Percentiles rank a stretch among this genome's conserved stretches.
phyloP scores from a whole-genome alignment of 2,329 filamentous ascomycete genomes.

The Lecanoromycetidae sp. region DNA sequence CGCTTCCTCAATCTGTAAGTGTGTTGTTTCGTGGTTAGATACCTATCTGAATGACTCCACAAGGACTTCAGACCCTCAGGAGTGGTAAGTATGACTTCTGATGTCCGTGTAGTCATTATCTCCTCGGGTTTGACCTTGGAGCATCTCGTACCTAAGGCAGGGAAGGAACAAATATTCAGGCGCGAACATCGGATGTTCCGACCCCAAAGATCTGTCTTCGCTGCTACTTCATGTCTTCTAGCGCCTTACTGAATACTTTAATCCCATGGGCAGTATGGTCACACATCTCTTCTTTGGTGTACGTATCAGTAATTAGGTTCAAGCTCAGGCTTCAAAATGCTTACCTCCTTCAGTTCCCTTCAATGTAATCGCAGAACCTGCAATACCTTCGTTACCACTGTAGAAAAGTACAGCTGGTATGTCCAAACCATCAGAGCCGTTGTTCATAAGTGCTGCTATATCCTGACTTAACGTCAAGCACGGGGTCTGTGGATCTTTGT shows the following conservation, averaged over 20 bases:
- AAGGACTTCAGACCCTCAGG: not conserved
- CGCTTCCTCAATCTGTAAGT: not conserved
- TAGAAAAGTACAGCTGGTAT: not conserved
- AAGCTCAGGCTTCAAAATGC: not conserved
- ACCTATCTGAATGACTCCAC: not conserved
- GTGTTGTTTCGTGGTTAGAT: too few relatives aligned
- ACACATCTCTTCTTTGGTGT: not conserved
- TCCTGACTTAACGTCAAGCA: not conserved
- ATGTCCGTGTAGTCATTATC: too few relatives aligned
- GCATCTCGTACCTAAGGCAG: not conserved
- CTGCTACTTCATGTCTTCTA: conserved; percentile 1
- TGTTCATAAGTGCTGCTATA: not conserved
- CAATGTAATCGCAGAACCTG: conserved; percentile 1
- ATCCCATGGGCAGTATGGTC: not conserved
- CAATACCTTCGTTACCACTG: not conserved
- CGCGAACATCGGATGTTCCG: not conserved
- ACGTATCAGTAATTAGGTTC: not conserved
- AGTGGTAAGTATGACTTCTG: not conserved
- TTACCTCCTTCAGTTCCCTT: conserved; percentile 4
- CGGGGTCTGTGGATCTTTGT: not conserved
- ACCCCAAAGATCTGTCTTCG: not conserved
- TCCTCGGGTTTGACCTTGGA: too few relatives aligned
- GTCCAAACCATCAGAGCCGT: not conserved
- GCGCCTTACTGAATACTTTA: not conserved
- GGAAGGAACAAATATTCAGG: not conserved